Evolutionary conservation across 1,284 basidiomycete genomes (phyloP), one percentile per base, ranked within the genome.

Genomic region (Chalciporus sp.): DNA sequence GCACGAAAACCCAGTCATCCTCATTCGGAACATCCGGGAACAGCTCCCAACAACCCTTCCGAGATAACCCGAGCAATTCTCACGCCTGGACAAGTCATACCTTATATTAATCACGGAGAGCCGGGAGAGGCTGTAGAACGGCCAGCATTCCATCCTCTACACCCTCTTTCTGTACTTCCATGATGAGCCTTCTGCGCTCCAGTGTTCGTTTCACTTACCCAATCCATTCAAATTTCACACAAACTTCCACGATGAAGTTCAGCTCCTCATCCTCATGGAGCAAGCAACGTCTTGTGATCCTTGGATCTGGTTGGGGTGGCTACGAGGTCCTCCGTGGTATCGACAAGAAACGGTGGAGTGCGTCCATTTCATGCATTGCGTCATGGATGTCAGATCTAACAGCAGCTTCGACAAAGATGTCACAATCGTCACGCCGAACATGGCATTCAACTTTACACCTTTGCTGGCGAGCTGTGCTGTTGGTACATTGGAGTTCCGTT

Each of bases 251-350:
- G 68, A 72, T 76, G 33, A 54, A 55, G 44, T 78, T 81, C 53
- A 72, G 66, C 47, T 71, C 70, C 17, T 74, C 76, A 14, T 31
- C 63, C 16, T 42, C 66, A 1, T 62, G 62, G 43, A 64, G 63
- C 44, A 87, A 85, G 61, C 79, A 87, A 58, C 80, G 82, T 31
- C 78, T 94, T 23, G 84, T 94, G n/a, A 86, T 94, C 53, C 75
- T 94, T 1, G 92, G 92, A 2, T 88, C 86, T 8, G 92, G 92
- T 20, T 94, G 91, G 92, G 91, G 87, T 53, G 92, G 91, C 0
- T 92, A 92, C 64, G 85, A 86, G 59, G 72, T 92, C 4, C 75
- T 89, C 31, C 73, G 82, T 47, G 77, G 78, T 4, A 72, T 89
- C 1, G 84, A 89, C 68, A 88, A 85, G 69, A 84, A 82, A 60